Percentiles rank a stretch among this genome's conserved stretches.
phyloP scores from a whole-genome alignment of 2,329 filamentous ascomycete species.

The Penicillium sp. region DNA sequence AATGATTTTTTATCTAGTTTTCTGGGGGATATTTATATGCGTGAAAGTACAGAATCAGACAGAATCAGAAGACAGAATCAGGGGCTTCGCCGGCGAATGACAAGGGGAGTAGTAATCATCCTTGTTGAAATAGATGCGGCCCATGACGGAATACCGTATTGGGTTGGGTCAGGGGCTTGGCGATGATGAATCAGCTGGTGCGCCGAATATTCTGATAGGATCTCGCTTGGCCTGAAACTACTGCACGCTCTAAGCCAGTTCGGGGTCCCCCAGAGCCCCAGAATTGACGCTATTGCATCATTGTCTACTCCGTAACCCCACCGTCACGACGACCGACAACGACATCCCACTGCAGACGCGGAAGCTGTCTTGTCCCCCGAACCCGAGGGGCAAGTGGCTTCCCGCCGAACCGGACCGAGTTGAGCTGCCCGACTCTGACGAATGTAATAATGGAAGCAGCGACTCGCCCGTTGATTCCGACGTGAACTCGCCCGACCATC shows the following conservation, averaged over 20 bases:
- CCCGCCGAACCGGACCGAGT: conserved; percentile 17
- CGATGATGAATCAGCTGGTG: too few species aligned
- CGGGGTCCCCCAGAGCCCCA: neutral
- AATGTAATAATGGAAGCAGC: conserved; percentile 10
- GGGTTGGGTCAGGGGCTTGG: too few species aligned
- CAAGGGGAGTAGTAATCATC: too few species aligned
- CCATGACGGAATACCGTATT: too few species aligned
- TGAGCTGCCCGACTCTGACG: conserved; percentile 5
- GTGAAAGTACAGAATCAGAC: too few species aligned
- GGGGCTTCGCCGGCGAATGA: too few species aligned
- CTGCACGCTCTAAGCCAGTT: conserved; percentile 13
- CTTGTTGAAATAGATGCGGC: too few species aligned
- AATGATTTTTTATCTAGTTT: too few species aligned
- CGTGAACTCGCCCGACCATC: conserved; percentile 3
- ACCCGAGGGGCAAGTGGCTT: conserved; percentile 21
- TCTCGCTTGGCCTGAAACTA: conserved; percentile 5
- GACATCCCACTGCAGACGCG: conserved; percentile 23
- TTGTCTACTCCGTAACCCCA: neutral
- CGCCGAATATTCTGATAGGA: too few species aligned
- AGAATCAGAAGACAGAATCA: too few species aligned
- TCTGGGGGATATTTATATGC: too few species aligned
- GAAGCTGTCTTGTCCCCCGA: conserved; percentile 22
- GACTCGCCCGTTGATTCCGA: conserved; percentile 4
- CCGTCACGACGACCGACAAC: conserved; percentile 11
- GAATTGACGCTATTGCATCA: neutral